phyloP scores from a whole-genome alignment of 2,329 filamentous ascomycete species.

The Stachybotrys elegans region DNA sequence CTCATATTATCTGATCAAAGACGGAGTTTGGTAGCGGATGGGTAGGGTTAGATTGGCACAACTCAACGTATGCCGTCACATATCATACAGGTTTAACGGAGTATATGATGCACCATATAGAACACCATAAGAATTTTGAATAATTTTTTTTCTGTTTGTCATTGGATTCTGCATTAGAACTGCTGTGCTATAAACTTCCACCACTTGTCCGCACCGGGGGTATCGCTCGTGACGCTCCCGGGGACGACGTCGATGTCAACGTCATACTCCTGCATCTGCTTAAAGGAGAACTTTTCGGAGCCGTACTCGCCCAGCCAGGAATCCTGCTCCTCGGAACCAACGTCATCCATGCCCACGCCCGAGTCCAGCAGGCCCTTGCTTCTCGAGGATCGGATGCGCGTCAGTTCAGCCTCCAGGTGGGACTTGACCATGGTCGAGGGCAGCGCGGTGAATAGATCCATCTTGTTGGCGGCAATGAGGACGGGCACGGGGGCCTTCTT shows the following conservation, averaged over 20 bases:
- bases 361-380: slow-evolving; percentile 80
- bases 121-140: slow-evolving; percentile 3
- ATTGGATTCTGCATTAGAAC: slow-evolving; percentile 40
- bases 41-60: background rate
- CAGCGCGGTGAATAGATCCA: slow-evolving; percentile 89
- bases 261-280: slow-evolving; percentile 77
- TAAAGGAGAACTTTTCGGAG: slow-evolving; percentile 72
- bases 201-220: slow-evolving; percentile 74
- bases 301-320: slow-evolving; percentile 80
- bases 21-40: slow-evolving; percentile 8
- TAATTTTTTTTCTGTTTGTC: slow-evolving; percentile 6
- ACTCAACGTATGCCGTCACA: slow-evolving; percentile 1
- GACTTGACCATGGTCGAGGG: slow-evolving; percentile 71
- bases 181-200: slow-evolving; percentile 84
- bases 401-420: slow-evolving; percentile 75
- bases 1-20: slow-evolving; percentile 11
- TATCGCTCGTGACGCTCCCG: slow-evolving; percentile 64
- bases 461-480: slow-evolving; percentile 88
- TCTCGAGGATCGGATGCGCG: slow-evolving; percentile 68
- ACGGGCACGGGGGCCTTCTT: slow-evolving; percentile 54
- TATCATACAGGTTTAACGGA: background rate
- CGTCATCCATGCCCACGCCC: slow-evolving; percentile 62
- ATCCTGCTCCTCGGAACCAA: slow-evolving; percentile 66
- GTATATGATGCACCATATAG: slow-evolving; percentile 8
- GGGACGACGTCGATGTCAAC: slow-evolving; percentile 72